Evolutionary conservation across 2,329 filamentous ascomycete species (phyloP), one percentile per base, ranked within the genome.

Genomic region (Pezicula radicicola): DNA sequence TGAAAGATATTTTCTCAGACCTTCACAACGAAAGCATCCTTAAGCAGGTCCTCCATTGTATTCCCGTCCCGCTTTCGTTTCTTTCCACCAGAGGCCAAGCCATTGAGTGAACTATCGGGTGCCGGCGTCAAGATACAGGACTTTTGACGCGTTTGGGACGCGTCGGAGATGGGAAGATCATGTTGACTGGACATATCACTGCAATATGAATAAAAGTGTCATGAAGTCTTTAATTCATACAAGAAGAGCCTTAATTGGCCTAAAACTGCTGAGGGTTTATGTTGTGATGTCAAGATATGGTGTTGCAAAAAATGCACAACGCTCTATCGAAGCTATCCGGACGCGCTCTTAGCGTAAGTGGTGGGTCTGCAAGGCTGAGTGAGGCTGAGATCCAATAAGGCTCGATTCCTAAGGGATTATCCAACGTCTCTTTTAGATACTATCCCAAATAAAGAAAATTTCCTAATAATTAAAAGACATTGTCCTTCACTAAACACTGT

Each of bases 41-140:
- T 63, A 19, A 70, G 50, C 12, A 69, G 49, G 50, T 65, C 63
- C 44, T 67, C 64, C 56, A 64, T 56, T 18, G 58, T 60, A 47
- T 55, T 60, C 6, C 56, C 63, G 57, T 62, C 63, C 35, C 67
- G 62, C 58, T 71, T 70, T 36, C 68, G 60, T 49, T 70, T 71
- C 50, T 58, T 66, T 16, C 48, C 53, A 18, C 56, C 57, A 39
- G 55, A 43, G 10, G 12, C 46, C 8, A 43, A 28, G 19, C 49
- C 52, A 57, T 56, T 59, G 19, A 58, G 40, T 37, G 58, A 60
- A 44, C 43, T 57, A n/a, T 64, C 64, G 28, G 63, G 62, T 46
- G 55, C 49, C 48, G 62, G 63, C n/a, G 63, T 66, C 33, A 66
- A 55, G 48, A 66, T 56, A 48, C 55, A 56, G 43, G 60, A 60